Percentiles rank a stretch among this genome's conserved stretches.
Conservation (phyloP, 768 basidiomycete species). For the Trametes coccinea region DNA sequence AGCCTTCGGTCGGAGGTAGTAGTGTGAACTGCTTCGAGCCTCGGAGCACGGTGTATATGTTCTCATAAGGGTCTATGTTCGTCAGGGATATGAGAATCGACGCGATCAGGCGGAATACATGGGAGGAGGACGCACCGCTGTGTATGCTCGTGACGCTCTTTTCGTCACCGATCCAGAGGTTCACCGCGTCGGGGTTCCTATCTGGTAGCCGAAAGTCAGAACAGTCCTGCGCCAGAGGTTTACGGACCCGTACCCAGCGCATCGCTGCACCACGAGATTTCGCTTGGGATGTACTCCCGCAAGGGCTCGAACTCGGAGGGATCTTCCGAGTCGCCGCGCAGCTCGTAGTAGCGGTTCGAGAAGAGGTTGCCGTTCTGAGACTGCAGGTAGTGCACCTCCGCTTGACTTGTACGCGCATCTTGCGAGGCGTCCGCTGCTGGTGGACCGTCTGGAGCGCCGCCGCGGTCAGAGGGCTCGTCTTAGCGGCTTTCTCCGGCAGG, state of each 20-base stretch:
- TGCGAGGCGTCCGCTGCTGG: background rate
- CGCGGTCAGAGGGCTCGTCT: background rate
- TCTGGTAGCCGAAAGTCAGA: slow-evolving; percentile 37
- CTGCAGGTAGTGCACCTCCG: slow-evolving; percentile 71
- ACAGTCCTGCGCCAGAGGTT: background rate
- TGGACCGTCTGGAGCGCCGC: too few species aligned
- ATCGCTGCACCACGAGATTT: slow-evolving; percentile 74
- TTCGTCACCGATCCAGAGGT: slow-evolving; percentile 87
- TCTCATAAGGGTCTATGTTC: slow-evolving; percentile 81
- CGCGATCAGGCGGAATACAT: background rate
- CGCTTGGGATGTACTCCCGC: slow-evolving; percentile 63
- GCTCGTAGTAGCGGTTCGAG: slow-evolving; percentile 44
- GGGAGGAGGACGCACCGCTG: slow-evolving; percentile 54
- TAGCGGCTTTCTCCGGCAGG: background rate
- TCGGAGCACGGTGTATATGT: slow-evolving; percentile 85
- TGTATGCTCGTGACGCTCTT: slow-evolving; percentile 83
- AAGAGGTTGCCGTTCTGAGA: slow-evolving; percentile 92
- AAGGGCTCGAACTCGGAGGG: slow-evolving; percentile 64
- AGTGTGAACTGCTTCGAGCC: slow-evolving; percentile 86
- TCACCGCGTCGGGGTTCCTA: slow-evolving; percentile 80
- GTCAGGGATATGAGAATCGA: slow-evolving; percentile 1
- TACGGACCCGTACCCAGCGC: slow-evolving; percentile 60
- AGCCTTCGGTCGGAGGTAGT: slow-evolving; percentile 86
- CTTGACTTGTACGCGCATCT: slow-evolving; percentile 18
- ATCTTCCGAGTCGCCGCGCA: slow-evolving; percentile 28